These are phyloP conservation scores for Sparassis latifolia DNA, from an alignment of 1,284 basidiomycete genomes.

Conservation along the genomic window DNA sequence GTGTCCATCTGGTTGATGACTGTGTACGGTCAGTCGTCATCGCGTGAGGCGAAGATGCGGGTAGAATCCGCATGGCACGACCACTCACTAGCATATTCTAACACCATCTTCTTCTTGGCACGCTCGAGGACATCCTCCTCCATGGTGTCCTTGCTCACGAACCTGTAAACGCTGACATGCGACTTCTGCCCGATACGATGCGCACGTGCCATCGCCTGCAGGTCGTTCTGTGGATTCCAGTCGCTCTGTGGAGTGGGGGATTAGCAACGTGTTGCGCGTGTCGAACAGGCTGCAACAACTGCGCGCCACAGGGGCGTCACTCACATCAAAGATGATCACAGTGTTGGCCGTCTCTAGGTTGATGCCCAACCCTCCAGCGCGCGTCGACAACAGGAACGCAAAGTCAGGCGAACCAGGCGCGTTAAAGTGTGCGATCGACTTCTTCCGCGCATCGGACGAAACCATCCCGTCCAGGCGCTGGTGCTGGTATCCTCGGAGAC, in stretches of 20 bases:
- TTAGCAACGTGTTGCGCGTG: constrained; percentile 19
- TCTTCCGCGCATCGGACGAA: constrained; percentile 77
- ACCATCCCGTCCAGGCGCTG: constrained; percentile 75
- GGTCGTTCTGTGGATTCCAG: constrained; percentile 97
- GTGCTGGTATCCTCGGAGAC: constrained; percentile 78
- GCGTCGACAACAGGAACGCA: constrained; percentile 85
- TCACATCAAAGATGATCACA: constrained; percentile 97
- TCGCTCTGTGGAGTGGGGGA: constrained; percentile 55
- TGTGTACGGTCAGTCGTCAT: constrained; percentile 26
- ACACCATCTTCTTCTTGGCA: constrained; percentile 98
- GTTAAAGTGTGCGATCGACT: constrained; percentile 77
- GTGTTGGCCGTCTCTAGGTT: constrained; percentile 98
- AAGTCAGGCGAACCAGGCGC: constrained; percentile 68
- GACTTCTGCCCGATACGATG: constrained; percentile 97
- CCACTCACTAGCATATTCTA: constrained; percentile 95
- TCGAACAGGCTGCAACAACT: constrained; percentile 7
- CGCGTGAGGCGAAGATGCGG: constrained; percentile 11
- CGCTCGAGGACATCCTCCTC: constrained; percentile 98
- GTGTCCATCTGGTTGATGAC: constrained; percentile 99
- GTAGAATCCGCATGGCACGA: constrained; percentile 7
- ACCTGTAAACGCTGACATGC: constrained; percentile 96
- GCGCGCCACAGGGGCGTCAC: constrained; percentile 23
- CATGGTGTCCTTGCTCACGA: constrained; percentile 98
- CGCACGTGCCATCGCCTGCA: constrained; percentile 98
- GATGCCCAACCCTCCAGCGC: constrained; percentile 97